These are phyloP conservation scores for Salix brachista DNA, from an alignment of 345 rosid species.

Conservation along the genomic window DNA sequence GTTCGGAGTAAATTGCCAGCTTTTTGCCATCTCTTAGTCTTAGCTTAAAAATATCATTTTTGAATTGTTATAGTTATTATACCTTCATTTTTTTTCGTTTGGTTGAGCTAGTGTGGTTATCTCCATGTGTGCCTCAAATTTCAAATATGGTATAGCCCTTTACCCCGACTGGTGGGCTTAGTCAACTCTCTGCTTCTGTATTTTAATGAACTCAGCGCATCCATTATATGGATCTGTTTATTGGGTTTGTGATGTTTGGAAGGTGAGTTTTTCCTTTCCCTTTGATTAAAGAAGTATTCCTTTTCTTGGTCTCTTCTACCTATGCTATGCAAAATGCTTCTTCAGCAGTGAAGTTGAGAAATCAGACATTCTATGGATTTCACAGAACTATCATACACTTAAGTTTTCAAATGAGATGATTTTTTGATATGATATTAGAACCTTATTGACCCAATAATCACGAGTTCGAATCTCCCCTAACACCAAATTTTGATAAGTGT, in stretches of 20 bases:
- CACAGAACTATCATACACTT: background rate
- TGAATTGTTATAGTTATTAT: too few species aligned
- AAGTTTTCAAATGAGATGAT: too few species aligned
- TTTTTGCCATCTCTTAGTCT: background rate
- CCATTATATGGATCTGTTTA: background rate
- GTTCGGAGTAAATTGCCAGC: background rate
- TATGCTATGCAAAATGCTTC: too few species aligned
- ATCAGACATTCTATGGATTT: background rate
- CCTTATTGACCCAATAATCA: too few species aligned
- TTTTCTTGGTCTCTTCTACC: slow-evolving; percentile 1
- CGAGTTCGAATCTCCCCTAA: too few species aligned
- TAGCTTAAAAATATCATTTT: too few species aligned
- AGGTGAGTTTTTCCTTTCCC: background rate
- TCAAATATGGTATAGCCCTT: background rate
- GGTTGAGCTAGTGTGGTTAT: background rate
- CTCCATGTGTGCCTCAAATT: background rate
- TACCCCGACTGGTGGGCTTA: background rate
- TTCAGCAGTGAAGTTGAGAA: background rate
- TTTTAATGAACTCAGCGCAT: background rate
- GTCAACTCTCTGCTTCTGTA: background rate
- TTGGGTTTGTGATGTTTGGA: background rate
- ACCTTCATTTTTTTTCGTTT: background rate
- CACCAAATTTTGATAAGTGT: background rate
- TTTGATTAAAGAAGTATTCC: background rate
- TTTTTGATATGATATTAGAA: too few species aligned